Evolutionary conservation across 768 basidiomycete species (phyloP).

Genomic region (Pholiota conissans): DNA sequence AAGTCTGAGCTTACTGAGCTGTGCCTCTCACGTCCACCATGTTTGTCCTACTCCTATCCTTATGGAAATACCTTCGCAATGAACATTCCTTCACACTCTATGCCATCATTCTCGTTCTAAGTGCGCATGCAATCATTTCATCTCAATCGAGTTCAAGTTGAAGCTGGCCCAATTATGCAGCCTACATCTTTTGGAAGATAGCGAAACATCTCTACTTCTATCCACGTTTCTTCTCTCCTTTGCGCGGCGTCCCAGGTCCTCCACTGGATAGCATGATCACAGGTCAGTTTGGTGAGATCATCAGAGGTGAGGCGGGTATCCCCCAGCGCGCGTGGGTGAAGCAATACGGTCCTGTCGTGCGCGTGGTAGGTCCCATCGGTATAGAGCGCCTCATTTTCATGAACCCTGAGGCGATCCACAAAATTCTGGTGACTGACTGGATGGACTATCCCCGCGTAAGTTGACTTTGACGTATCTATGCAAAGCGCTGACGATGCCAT

Average conservation of each 20-base stretch:
- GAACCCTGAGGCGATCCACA: constrained; percentile 43
- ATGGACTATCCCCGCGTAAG: constrained; percentile 43
- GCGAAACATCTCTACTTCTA: constrained; percentile 30
- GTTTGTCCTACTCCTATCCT: not conserved
- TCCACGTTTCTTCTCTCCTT: constrained; percentile 29
- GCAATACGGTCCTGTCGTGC: constrained; percentile 41
- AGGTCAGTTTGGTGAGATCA: constrained; percentile 41
- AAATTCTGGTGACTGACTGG: constrained; percentile 46
- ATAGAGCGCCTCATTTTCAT: constrained; percentile 45
- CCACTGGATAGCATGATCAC: constrained; percentile 24
- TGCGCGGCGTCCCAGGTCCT: constrained; percentile 28
- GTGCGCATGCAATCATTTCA: not conserved
- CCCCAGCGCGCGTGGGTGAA: constrained; percentile 49
- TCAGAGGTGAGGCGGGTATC: constrained; percentile 40
- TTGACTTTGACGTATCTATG: constrained; percentile 1
- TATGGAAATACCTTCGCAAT: not conserved
- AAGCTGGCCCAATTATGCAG: not conserved
- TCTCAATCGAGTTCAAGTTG: not conserved
- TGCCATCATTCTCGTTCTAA: not conserved
- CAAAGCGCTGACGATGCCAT: no score
- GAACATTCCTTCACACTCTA: not conserved
- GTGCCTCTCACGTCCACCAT: not conserved
- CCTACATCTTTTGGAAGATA: constrained; percentile 9
- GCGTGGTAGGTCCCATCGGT: constrained; percentile 44
- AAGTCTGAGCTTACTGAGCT: no score